Percentiles rank a stretch among this genome's conserved stretches.
Evolutionary conservation across 805 yeast species (phyloP).

Genomic region (Saccharomycopsis oosterbeekiorum): DNA sequence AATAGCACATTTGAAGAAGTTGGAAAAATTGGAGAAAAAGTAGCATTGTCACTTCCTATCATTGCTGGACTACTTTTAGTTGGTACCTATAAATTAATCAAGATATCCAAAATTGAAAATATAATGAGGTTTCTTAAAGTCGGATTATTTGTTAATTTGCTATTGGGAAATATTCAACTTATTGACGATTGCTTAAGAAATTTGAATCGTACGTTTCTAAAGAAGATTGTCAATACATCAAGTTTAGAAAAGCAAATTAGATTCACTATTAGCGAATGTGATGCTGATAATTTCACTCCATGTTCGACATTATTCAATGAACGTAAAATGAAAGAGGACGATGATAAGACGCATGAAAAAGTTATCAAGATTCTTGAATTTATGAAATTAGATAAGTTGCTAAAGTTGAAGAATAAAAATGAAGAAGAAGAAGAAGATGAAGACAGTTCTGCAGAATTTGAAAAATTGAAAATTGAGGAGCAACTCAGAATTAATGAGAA

Average conservation of each 20-base stretch:
- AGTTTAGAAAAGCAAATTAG: neutral
- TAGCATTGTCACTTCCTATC: neutral
- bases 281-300: neutral
- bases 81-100: neutral
- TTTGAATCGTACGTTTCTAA: neutral
- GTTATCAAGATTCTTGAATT: neutral
- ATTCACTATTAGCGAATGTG: neutral
- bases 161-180: neutral
- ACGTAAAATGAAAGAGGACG: neutral
- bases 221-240: neutral
- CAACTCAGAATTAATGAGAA: slow-evolving; percentile 4
- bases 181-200: neutral
- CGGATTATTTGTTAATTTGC: neutral
- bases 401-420: slow-evolving; percentile 4
- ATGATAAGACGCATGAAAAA: neutral
- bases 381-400: neutral
- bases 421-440: neutral
- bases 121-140: neutral
- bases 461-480: slow-evolving; percentile 2
- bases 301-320: neutral
- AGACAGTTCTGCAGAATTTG: slow-evolving; percentile 8
- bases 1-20: neutral
- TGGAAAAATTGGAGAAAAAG: neutral
- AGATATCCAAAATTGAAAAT: neutral
- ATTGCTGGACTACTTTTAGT: neutral